phyloP scores from a whole-genome alignment of 768 basidiomycete genomes.

The Tephrocybe rancida region DNA sequence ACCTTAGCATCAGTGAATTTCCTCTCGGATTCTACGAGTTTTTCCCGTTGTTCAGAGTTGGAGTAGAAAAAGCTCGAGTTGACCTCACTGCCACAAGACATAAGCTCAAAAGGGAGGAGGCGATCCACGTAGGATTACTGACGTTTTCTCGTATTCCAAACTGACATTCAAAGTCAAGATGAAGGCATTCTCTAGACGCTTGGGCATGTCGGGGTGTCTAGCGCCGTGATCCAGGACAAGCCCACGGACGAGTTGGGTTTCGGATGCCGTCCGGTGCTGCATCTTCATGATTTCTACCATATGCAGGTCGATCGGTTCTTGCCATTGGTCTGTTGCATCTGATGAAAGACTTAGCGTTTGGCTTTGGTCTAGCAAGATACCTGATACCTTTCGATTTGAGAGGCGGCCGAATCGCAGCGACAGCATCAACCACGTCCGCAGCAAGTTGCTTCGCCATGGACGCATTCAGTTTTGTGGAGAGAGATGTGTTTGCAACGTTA shows the following conservation, averaged over 20 bases:
- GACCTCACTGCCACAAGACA: constrained; percentile 72
- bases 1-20: constrained; percentile 93
- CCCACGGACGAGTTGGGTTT: constrained; percentile 94
- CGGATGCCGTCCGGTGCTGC: constrained; percentile 98
- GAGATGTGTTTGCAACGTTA: constrained; percentile 92
- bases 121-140: constrained; percentile 33
- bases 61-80: constrained; percentile 99
- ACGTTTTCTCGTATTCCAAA: constrained; percentile 99
- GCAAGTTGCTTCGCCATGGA: constrained; percentile 85
- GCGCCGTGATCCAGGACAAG: constrained; percentile 97
- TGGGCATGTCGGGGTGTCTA: constrained; percentile 99
- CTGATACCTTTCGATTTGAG: constrained; percentile 58
- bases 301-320: constrained; percentile 94
- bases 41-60: constrained; percentile 96
- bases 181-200: constrained; percentile 94
- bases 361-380: constrained; percentile 13
- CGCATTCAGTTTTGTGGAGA: constrained; percentile 89
- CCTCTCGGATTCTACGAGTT: constrained; percentile 96
- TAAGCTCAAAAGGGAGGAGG: constrained; percentile 13
- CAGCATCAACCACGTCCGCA: constrained; percentile 94
- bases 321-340: constrained; percentile 70
- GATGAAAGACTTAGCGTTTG: constrained; percentile 18
- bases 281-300: constrained; percentile 99
- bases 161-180: constrained; percentile 96
- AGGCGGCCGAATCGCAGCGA: constrained; percentile 81